These are phyloP conservation scores for Veloboletus limbatus DNA, from an alignment of 1,284 basidiomycete genomes.

Conservation along the genomic window DNA sequence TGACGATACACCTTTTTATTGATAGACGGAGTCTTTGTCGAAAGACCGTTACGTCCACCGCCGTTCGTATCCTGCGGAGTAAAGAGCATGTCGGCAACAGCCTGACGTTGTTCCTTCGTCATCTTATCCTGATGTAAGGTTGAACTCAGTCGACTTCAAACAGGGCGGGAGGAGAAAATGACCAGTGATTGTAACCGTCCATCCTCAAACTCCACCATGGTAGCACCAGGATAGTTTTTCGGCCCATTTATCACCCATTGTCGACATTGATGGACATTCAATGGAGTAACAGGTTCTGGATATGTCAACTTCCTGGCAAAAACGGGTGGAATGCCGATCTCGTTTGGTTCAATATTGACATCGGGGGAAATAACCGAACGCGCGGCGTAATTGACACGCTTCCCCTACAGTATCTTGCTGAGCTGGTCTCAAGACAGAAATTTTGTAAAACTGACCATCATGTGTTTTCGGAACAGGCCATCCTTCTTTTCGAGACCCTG, in stretches of 20 bases:
- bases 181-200: conserved; percentile 84
- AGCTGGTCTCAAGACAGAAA: conserved; percentile 3
- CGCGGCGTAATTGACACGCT: conserved; percentile 99
- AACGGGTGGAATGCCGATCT: conserved; percentile 97
- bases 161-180: conserved; percentile 19
- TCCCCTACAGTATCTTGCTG: conserved; percentile 62
- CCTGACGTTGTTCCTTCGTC: conserved; percentile 84
- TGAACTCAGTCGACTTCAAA: conserved; percentile 4
- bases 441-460: conserved; percentile 74
- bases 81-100: conserved; percentile 95
- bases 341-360: conserved; percentile 98
- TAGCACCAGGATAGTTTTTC: conserved; percentile 88
- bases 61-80: conserved; percentile 82
- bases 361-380: conserved; percentile 99
- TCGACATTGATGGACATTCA: conserved; percentile 88
- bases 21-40: conserved; percentile 69
- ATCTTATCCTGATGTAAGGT: conserved; percentile 68
- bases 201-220: conserved; percentile 94
- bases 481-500: conserved; percentile 99
- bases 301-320: conserved; percentile 98
- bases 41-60: conserved; percentile 54
- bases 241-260: conserved; percentile 93
- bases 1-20: conserved; percentile 99
- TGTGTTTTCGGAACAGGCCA: conserved; percentile 96
- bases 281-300: conserved; percentile 93